Conservation (phyloP, 1,139 yeast species). For the Diutina neorugosa region DNA sequence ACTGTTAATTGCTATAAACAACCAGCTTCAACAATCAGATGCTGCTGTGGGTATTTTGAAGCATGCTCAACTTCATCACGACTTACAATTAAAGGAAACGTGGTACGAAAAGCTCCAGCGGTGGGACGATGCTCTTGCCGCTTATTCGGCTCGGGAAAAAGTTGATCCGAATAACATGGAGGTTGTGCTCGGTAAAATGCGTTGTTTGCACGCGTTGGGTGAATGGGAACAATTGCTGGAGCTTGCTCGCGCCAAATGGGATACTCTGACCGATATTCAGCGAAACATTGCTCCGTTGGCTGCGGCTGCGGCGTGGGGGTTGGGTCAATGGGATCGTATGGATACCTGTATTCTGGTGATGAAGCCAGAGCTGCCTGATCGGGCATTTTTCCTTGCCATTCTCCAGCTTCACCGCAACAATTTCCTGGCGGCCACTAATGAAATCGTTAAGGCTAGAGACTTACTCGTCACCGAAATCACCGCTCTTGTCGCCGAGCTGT, state of each 20-base stretch:
- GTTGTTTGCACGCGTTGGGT: constrained; percentile 93
- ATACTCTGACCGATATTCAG: constrained; percentile 55
- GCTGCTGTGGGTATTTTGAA: constrained; percentile 96
- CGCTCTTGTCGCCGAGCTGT: constrained; percentile 90
- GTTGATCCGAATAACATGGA: constrained; percentile 53
- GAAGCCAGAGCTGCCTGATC: constrained; percentile 88
- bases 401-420: constrained; percentile 76
- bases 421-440: constrained; percentile 69
- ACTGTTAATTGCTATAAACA: constrained; percentile 81
- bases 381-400: constrained; percentile 89
- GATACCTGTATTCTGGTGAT: constrained; percentile 81
- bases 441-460: constrained; percentile 78
- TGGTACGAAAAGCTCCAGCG: constrained; percentile 96
- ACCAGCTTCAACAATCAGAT: constrained; percentile 90
- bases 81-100: constrained; percentile 84
- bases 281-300: constrained; percentile 94
- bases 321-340: constrained; percentile 95
- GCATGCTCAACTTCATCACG: constrained; percentile 91
- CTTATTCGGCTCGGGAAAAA: constrained; percentile 66
- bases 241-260: constrained; percentile 83
- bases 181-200: constrained; percentile 93
- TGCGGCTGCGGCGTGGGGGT: constrained; percentile 99
- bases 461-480: constrained; percentile 86
- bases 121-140: constrained; percentile 95
- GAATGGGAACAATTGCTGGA: constrained; percentile 94